Evolutionary conservation across 306 rosid species (phyloP), one percentile per base, ranked within the genome.

Genomic region (Astragalus membranaceus): DNA sequence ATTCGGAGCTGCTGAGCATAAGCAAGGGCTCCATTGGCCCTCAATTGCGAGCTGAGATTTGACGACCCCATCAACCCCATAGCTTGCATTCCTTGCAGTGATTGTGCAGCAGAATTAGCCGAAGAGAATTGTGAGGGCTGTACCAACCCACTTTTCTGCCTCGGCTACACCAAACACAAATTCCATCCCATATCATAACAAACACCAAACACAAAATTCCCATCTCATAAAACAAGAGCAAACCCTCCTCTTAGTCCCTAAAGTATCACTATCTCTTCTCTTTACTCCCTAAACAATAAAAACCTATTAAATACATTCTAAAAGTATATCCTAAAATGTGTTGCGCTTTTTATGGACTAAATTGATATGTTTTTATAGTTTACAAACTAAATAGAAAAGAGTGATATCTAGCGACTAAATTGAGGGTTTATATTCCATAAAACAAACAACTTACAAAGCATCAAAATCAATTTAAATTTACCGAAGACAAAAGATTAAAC

Each of bases 51-150:
- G 78, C 16, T 74, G 80, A 87, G 74, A 87, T 87, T 92, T 14
- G 85, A 67, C 0, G 81, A 49, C 16, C 91, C 92, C 83, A 95
- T 85, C 89, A 91, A 83, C 70, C 96, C 97, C 82, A 88, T 86
- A 16, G 92, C 83, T 77, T 94, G 97, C 82, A 88, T 85, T 77
- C 91, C 95, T 86, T 91, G 99, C 69, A 89, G 79, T 78, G 97
- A 36, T 69, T 88, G 96, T 65, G 87, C 95, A 8, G 91, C 51
- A 57, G 97, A 84, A 79, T 88, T 94, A 75, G 85, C 80, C 0
- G 82, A 68, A 58, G 86, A 87, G 74, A 91, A 88, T 67, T 95
- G 99, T 1, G 97, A 79, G 17, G 87, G 85, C 74, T 89, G 99
- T 72, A 82, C 95, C 44, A 89, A 44, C 44, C 89, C 95, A 52